These are phyloP conservation scores for Hypoxylon sp. DNA, from an alignment of 2,329 filamentous ascomycete species.

Conservation along the genomic window DNA sequence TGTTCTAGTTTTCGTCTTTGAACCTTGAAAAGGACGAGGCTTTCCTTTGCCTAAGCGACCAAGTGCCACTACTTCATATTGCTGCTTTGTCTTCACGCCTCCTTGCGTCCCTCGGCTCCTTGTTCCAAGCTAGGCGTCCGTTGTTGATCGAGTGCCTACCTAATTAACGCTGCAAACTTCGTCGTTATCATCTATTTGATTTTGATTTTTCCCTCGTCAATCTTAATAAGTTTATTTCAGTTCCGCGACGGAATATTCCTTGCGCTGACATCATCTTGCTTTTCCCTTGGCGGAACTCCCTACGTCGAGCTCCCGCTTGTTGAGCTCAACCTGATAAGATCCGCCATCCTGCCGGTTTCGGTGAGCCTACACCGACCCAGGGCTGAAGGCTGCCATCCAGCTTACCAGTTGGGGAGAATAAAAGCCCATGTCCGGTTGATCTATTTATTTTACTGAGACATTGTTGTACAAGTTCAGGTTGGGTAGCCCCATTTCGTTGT, in stretches of 20 bases:
- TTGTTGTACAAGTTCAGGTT: conserved; percentile 39
- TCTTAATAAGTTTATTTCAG: conserved; percentile 17
- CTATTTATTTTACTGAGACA: conserved; percentile 37
- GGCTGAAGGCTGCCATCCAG: conserved; percentile 24
- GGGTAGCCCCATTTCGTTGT: conserved; percentile 32
- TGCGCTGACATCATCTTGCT: conserved; percentile 41
- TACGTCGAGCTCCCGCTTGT: conserved; percentile 35
- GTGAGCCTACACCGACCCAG: conserved; percentile 26
- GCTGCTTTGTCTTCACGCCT: conserved; percentile 25
- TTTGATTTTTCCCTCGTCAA: conserved; percentile 23
- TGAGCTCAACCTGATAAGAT: conserved; percentile 39
- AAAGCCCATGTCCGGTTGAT: conserved; percentile 34
- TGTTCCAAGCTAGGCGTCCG: conserved; percentile 1
- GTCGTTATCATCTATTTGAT: conserved; percentile 18
- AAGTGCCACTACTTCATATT: conserved; percentile 5
- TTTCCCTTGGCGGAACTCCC: conserved; percentile 16
- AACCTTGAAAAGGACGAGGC: conserved; percentile 14
- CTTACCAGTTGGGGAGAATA: conserved; percentile 35
- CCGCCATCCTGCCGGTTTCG: conserved; percentile 37
- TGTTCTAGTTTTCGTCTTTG: conserved; percentile 14
- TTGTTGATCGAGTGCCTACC: conserved; percentile 23
- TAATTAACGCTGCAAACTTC: conserved; percentile 10
- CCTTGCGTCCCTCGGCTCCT: conserved; percentile 12
- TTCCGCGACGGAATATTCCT: conserved; percentile 30
- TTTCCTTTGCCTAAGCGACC: conserved; percentile 1